Evolutionary conservation across 192 early-diverging fungal genomes (phyloP).

Genomic region (Podila horticola): DNA sequence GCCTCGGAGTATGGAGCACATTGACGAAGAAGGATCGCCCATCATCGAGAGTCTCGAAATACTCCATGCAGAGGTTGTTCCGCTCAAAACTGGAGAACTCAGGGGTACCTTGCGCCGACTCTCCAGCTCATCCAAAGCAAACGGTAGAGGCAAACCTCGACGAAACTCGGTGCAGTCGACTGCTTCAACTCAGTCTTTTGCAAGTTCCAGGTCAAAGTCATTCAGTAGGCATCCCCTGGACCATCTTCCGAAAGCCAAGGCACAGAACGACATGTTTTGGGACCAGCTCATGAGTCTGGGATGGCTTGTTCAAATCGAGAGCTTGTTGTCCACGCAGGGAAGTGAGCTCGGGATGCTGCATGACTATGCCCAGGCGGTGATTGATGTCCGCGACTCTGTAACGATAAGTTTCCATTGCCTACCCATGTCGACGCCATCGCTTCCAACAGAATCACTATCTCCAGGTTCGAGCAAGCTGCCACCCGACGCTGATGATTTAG

Average conservation of each 20-base stretch:
- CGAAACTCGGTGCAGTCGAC: constrained; percentile 18
- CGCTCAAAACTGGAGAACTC: not conserved
- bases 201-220: constrained; percentile 5
- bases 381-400: constrained; percentile 27
- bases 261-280: constrained; percentile 36
- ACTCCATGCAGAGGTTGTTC: not conserved
- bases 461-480: not conserved
- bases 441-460: not conserved
- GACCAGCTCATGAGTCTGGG: constrained; percentile 32
- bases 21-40: constrained; percentile 13
- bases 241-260: constrained; percentile 17
- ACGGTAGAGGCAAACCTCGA: not conserved
- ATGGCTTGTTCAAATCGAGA: constrained; percentile 44
- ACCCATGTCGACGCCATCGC: constrained; percentile 5
- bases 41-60: not conserved
- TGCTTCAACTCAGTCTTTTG: constrained; percentile 8
- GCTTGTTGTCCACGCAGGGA: constrained; percentile 38
- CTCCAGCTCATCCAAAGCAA: not conserved
- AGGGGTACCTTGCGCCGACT: not conserved
- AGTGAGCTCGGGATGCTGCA: constrained; percentile 42
- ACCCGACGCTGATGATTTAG: constrained; percentile 13
- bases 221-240: constrained; percentile 17
- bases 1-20: constrained; percentile 10
- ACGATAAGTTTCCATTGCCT: constrained; percentile 26
- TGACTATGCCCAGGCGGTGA: constrained; percentile 35